phyloP scores from a whole-genome alignment of 1,139 yeast species.

The Suhomyces bokatorum region DNA sequence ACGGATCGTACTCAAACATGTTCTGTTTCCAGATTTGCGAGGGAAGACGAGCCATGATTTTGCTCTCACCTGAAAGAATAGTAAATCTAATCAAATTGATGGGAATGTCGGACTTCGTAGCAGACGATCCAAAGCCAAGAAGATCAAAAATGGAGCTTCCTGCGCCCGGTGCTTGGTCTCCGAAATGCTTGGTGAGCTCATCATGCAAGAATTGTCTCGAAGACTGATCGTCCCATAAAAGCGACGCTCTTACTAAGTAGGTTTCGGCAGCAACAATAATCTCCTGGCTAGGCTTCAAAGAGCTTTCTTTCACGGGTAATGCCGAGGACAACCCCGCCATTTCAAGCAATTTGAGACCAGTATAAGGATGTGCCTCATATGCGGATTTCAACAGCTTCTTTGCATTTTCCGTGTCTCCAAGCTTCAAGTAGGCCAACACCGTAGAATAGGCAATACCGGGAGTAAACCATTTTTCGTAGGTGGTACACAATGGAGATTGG shows the following conservation, averaged over 20 bases:
- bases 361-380: slow-evolving; percentile 56
- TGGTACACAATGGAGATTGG: slow-evolving; percentile 53
- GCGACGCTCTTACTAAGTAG: slow-evolving; percentile 51
- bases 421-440: slow-evolving; percentile 57
- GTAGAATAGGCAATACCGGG: slow-evolving; percentile 72
- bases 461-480: slow-evolving; percentile 67
- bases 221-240: slow-evolving; percentile 50
- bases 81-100: slow-evolving; percentile 64
- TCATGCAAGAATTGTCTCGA: slow-evolving; percentile 50
- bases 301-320: slow-evolving; percentile 25
- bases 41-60: slow-evolving; percentile 70
- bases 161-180: slow-evolving; percentile 14
- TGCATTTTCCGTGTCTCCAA: slow-evolving; percentile 47
- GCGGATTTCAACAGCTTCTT: slow-evolving; percentile 49
- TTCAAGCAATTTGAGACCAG: slow-evolving; percentile 54
- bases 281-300: slow-evolving; percentile 26
- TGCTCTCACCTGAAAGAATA: slow-evolving; percentile 67
- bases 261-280: slow-evolving; percentile 47
- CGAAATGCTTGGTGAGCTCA: slow-evolving; percentile 41
- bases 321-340: slow-evolving; percentile 31
- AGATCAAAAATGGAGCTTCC: slow-evolving; percentile 20
- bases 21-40: slow-evolving; percentile 62
- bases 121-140: slow-evolving; percentile 15
- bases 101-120: slow-evolving; percentile 41
- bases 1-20: slow-evolving; percentile 65